Evolutionary conservation across 2,329 filamentous ascomycete genomes (phyloP), one percentile per base, ranked within the genome.

Genomic region (Claviceps sp.): DNA sequence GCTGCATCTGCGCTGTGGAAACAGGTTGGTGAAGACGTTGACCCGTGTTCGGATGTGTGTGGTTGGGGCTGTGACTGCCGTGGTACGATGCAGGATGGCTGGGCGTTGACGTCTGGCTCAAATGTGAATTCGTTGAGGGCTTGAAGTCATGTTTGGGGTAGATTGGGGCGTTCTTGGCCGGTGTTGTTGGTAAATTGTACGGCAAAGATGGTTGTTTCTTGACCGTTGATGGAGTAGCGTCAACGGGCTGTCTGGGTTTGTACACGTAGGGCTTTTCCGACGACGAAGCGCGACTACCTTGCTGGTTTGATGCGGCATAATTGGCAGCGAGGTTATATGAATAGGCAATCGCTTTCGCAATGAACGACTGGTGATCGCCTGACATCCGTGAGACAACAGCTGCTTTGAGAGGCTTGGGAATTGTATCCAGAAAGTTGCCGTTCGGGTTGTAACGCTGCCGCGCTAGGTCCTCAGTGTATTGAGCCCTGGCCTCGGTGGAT

Each of bases 401-500:
- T 23, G 68, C 66, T 55, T 69, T 73, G 4, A 65, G 59, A 4
- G 74, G 72, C 57, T 79, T 79, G 49, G 72, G 80, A 50, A 88
- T 71, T 2, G 83, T 82, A 45, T 88, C 83, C 62, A 89, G 66
- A 66, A 85, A 90, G 62, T 85, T 86, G 57, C 81, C 82, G 67
- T 78, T 83, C 2, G 75, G 70, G 54, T 88, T 87, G 65, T 88
- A 76, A 45, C 71, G 71, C n/a, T 68, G 74, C 13, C 67, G 74
- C 8, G 61, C 56, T 44, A 77, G 79, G 67, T 95, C 82, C 60
- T 93, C 86, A 4, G 90, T 95, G 68, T 93, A 98, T 64, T 94
- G 88, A 26, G 89, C 84, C 66, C 84, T 89, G 50, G 88, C 86
- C 62, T 97, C 91, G 6, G 91, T 96, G 22, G 91, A 97, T 20